These are phyloP conservation scores for Limtongia smithiae DNA, from an alignment of 805 yeast species.

Conservation along the genomic window DNA sequence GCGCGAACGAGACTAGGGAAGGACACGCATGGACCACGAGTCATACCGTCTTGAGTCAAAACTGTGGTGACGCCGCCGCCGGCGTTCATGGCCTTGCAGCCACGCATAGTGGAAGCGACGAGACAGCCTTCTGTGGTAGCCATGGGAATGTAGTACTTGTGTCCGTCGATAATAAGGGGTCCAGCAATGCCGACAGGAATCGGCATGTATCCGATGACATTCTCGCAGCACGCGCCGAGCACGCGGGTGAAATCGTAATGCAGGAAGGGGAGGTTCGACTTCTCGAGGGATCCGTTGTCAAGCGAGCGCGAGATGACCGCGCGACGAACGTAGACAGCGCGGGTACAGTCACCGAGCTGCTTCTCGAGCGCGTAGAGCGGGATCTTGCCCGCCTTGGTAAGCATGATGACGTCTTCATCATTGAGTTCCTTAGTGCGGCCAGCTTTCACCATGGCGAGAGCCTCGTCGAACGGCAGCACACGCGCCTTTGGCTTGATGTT, in stretches of 20 bases:
- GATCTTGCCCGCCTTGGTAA: slow-evolving; percentile 71
- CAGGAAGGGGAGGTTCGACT: slow-evolving; percentile 70
- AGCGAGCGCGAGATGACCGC: slow-evolving; percentile 82
- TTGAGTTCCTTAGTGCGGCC: slow-evolving; percentile 66
- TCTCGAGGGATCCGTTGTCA: slow-evolving; percentile 71
- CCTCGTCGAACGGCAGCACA: slow-evolving; percentile 50
- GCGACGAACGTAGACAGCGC: slow-evolving; percentile 94
- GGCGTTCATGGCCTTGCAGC: slow-evolving; percentile 94
- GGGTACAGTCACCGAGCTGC: slow-evolving; percentile 77
- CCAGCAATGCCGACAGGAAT: slow-evolving; percentile 98
- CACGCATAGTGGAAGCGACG: slow-evolving; percentile 98
- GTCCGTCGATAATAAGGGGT: slow-evolving; percentile 86
- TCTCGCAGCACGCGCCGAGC: slow-evolving; percentile 98
- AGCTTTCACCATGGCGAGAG: slow-evolving; percentile 57
- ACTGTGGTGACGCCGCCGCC: slow-evolving; percentile 97
- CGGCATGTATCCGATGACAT: slow-evolving; percentile 95
- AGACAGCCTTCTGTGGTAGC: slow-evolving; percentile 99
- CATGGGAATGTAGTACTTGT: slow-evolving; percentile 89
- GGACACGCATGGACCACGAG: slow-evolving; percentile 96
- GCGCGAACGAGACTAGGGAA: slow-evolving; percentile 81
- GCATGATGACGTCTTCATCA: slow-evolving; percentile 68
- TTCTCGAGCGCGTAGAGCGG: slow-evolving; percentile 95
- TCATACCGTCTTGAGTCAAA: slow-evolving; percentile 95
- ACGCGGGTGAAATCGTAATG: slow-evolving; percentile 92
- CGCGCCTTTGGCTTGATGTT: slow-evolving; percentile 30